Conservation (phyloP, 768 basidiomycete species). For the Pilatotrama ljubarskyi region DNA sequence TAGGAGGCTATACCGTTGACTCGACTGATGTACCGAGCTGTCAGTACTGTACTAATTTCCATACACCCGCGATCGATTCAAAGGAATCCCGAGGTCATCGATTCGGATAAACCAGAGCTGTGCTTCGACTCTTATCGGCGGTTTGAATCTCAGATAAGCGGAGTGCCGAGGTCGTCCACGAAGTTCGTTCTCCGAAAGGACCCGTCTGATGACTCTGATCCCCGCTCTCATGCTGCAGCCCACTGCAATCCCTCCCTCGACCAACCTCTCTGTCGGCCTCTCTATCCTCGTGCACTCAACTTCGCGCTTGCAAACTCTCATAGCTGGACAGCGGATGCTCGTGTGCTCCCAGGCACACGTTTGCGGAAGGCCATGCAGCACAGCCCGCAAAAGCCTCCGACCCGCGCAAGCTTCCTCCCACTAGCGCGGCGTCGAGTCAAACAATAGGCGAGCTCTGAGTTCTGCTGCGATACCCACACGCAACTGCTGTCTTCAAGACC, state of each 20-base stretch:
- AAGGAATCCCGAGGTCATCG: slow-evolving; percentile 2
- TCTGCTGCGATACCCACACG: neutral
- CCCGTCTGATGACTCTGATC: neutral
- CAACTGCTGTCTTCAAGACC: neutral
- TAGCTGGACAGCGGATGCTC: neutral
- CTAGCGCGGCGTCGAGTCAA: neutral
- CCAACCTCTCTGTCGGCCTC: neutral
- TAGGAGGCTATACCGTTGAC: neutral
- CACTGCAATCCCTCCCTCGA: too few relatives aligned
- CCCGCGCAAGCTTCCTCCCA: neutral
- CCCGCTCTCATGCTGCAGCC: neutral
- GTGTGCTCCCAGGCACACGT: neutral
- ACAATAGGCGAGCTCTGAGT: neutral
- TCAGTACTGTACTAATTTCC: too few relatives aligned
- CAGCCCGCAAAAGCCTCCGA: neutral
- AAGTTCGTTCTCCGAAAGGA: slow-evolving; percentile 5
- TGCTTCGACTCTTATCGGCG: slow-evolving; percentile 4
- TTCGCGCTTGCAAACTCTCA: neutral
- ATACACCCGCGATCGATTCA: slow-evolving; percentile 1
- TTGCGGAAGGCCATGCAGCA: neutral
- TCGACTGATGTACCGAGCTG: slow-evolving; percentile 1
- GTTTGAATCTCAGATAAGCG: slow-evolving; percentile 4
- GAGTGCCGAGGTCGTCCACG: neutral
- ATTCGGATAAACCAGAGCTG: neutral
- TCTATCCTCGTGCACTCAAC: neutral